A percentile compares a stretch with the other conserved stretches of the same genome.
These are phyloP conservation scores for Sporisorium graminicola DNA, from an alignment of 1,284 basidiomycete genomes.

Conservation along the genomic window DNA sequence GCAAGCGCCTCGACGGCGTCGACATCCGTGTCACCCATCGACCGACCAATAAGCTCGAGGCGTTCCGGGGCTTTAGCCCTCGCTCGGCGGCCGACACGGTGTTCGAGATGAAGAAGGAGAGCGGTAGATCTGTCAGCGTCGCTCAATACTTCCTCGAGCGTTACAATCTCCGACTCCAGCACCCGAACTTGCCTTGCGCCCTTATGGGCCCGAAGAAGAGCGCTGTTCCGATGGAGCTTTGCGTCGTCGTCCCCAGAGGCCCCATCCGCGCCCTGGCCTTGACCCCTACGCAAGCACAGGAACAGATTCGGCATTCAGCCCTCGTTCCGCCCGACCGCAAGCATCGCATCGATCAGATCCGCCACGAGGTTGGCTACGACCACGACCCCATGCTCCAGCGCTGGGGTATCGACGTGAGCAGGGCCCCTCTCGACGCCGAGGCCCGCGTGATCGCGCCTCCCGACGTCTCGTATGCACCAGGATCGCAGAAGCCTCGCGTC, in stretches of 20 bases:
- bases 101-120: slow-evolving; percentile 36
- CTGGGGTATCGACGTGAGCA: slow-evolving; percentile 71
- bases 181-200: slow-evolving; percentile 50
- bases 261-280: slow-evolving; percentile 49
- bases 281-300: slow-evolving; percentile 38
- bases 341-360: slow-evolving; percentile 42
- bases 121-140: slow-evolving; percentile 34
- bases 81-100: slow-evolving; percentile 29
- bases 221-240: slow-evolving; percentile 54
- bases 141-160: slow-evolving; percentile 45
- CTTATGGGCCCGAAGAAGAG: slow-evolving; percentile 32
- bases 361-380: slow-evolving; percentile 51
- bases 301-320: slow-evolving; percentile 44
- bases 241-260: slow-evolving; percentile 35
- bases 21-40: slow-evolving; percentile 52
- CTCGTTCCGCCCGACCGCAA: slow-evolving; percentile 39
- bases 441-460: slow-evolving; percentile 69
- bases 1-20: slow-evolving; percentile 44
- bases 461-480: slow-evolving; percentile 51
- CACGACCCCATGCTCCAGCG: slow-evolving; percentile 36
- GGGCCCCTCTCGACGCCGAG: slow-evolving; percentile 62
- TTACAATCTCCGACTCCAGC: slow-evolving; percentile 48
- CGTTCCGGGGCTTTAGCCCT: slow-evolving; percentile 51
- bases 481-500: slow-evolving; percentile 69
- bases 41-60: slow-evolving; percentile 47